Base-by-base conservation (phyloP, 73 alveolate genomes). In the Breviolum minutum region DNA sequence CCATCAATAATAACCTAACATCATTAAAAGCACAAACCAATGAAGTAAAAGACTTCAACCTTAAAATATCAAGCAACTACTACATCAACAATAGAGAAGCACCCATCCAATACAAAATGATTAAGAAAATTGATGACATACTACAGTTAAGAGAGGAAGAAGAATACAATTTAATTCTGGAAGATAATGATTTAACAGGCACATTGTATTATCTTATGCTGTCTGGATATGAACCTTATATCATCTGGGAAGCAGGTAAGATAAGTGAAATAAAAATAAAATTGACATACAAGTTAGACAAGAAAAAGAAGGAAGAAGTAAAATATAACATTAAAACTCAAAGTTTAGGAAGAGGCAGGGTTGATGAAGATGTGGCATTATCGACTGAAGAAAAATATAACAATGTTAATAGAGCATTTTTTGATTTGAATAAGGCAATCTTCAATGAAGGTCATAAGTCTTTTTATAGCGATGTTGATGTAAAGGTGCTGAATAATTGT, bases 401-500 rank as follows among this genome's bases (percentile, higher is more conserved):
- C 79, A 61, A 64, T n/a, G 73, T 64, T 63, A 85, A 40, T 40
- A 48, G 63, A 29, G 94, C 26, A 85, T 62, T 85, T 74, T 85
- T 85, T 64, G 32, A 62, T 17, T 24, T 85, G 60, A 27, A 85
- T 62, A 85, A 85, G 94, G 63, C 54, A 8, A 19, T 85, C 32
- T 61, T 62, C 26, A 61, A 60, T 64, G 94, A 85, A 85, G 77
- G 60, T 27, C 94, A 85, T 85, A 85, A 85, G 16, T 85, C 94
- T 27, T 64, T 62, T 26, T 85, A 85, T 61, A 85, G 63, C 63
- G 94, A 85, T 16, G 77, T 62, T 85, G 94, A 85, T 85, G 94
- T 85, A 22, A 27, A 85, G 77, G 32, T 85, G 32, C 63, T 85
- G 61, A 64, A 85, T 64, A 77, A 85, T 54, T 85, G 94, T n/a